A percentile compares a stretch with the other conserved stretches of the same genome.
Evolutionary conservation across 2,329 filamentous ascomycete species (phyloP).

Genomic region (Fusarium nodosum): DNA sequence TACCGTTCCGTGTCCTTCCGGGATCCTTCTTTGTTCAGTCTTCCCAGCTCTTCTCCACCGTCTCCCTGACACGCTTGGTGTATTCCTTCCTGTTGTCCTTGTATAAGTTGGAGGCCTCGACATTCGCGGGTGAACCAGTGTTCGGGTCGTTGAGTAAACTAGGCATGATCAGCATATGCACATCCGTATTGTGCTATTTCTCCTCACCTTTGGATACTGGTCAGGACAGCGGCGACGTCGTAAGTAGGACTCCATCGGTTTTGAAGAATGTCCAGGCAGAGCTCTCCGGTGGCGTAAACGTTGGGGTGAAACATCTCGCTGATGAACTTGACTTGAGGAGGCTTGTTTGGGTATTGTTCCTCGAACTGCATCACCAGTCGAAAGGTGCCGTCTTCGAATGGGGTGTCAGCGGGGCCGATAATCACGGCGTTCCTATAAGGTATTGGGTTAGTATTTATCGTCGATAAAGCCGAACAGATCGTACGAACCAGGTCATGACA

Average conservation of each 20-base stretch:
- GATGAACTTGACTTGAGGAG: conserved; percentile 97
- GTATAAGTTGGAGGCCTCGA: conserved; percentile 97
- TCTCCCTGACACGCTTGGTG: conserved; percentile 93
- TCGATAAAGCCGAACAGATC: conserved; percentile 19
- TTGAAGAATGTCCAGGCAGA: conserved; percentile 96
- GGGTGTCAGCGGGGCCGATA: conserved; percentile 95
- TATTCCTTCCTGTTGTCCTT: conserved; percentile 99
- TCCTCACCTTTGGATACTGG: conserved; percentile 91
- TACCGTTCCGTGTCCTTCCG: conserved; percentile 37
- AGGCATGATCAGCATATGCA: conserved; percentile 48
- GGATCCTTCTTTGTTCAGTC: conserved; percentile 66
- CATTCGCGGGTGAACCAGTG: conserved; percentile 97
- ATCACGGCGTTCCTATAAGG: conserved; percentile 92
- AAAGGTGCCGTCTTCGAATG: conserved; percentile 98
- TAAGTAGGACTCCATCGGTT: conserved; percentile 99
- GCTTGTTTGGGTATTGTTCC: conserved; percentile 98
- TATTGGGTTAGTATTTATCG: conserved; percentile 36
- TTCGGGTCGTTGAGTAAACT: conserved; percentile 98
- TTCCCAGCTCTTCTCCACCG: conserved; percentile 99
- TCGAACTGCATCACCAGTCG: conserved; percentile 99
- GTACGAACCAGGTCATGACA: conserved; percentile 90
- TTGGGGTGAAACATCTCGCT: conserved; percentile 99
- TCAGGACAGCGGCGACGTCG: conserved; percentile 96
- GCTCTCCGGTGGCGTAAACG: conserved; percentile 95
- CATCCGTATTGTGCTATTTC: neutral